Evolutionary conservation across 371 early-diverging fungal species (phyloP).

Genomic region (Apophysomyces elegans): DNA sequence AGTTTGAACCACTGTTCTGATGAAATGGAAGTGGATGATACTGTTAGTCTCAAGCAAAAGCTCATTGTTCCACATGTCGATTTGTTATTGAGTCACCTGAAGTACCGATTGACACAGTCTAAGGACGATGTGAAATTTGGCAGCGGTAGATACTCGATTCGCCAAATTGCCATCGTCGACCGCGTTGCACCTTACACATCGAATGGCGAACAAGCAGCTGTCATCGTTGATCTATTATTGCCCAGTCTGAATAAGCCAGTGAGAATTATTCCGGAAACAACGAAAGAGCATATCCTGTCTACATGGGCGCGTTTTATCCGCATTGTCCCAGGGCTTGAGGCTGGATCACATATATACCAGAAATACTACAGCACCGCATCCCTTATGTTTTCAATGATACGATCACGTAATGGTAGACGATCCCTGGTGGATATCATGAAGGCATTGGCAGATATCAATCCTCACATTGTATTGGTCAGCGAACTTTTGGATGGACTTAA

Average conservation of each 20-base stretch:
- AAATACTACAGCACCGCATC: constrained; percentile 65
- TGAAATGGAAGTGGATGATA: constrained; percentile 49
- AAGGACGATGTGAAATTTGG: constrained; percentile 57
- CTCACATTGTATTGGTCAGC: constrained; percentile 55
- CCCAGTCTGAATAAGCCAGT: constrained; percentile 80
- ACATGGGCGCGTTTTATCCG: constrained; percentile 75
- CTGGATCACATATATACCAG: constrained; percentile 44
- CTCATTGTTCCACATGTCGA: constrained; percentile 69
- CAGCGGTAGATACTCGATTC: constrained; percentile 62
- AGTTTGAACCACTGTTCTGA: constrained; percentile 60
- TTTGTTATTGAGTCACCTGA: constrained; percentile 64
- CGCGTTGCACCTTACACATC: constrained; percentile 76
- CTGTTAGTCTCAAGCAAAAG: constrained; percentile 44
- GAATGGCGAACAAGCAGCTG: constrained; percentile 65
- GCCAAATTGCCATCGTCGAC: constrained; percentile 83
- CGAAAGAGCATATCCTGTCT: constrained; percentile 82
- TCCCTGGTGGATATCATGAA: constrained; percentile 67
- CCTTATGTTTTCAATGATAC: constrained; percentile 61
- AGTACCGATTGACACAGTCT: constrained; percentile 57
- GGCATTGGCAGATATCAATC: constrained; percentile 67
- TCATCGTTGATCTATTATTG: constrained; percentile 78
- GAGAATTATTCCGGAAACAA: constrained; percentile 74
- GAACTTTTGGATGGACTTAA: constrained; percentile 76
- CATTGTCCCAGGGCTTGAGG: constrained; percentile 58
- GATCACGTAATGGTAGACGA: constrained; percentile 60